Percentiles rank a stretch among this genome's conserved stretches.
phyloP scores from a whole-genome alignment of 1,284 basidiomycete species.

The Chalciporus sp. region DNA sequence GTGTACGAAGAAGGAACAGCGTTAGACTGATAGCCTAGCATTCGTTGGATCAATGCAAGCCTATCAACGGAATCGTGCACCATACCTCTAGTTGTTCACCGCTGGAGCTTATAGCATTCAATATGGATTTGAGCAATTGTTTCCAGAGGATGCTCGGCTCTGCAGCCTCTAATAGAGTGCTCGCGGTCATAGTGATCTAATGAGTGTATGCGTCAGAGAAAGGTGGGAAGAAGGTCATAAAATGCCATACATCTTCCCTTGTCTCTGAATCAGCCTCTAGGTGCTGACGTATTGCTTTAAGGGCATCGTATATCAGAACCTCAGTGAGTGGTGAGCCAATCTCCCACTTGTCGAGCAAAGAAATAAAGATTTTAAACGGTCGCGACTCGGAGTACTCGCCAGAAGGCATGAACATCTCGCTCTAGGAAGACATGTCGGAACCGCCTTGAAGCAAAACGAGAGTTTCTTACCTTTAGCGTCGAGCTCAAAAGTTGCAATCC shows the following conservation, averaged over 20 bases:
- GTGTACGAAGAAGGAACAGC: constrained; percentile 70
- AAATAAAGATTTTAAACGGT: constrained; percentile 95
- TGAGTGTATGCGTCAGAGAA: constrained; percentile 13
- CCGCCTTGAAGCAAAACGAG: not conserved
- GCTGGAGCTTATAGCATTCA: constrained; percentile 52
- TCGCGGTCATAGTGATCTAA: constrained; percentile 82
- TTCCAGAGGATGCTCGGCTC: constrained; percentile 92
- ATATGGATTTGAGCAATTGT: constrained; percentile 61
- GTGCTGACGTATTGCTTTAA: constrained; percentile 69
- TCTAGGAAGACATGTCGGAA: constrained; percentile 38
- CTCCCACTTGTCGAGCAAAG: constrained; percentile 96
- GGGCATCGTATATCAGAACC: constrained; percentile 76
- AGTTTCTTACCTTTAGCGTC: constrained; percentile 61
- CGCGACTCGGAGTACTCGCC: constrained; percentile 75
- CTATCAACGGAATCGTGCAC: not conserved
- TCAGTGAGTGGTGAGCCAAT: constrained; percentile 85
- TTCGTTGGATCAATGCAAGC: constrained; percentile 3
- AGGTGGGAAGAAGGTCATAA: not conserved
- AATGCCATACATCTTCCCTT: constrained; percentile 61
- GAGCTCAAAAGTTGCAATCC: constrained; percentile 68
- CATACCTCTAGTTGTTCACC: constrained; percentile 50
- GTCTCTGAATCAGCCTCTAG: constrained; percentile 51
- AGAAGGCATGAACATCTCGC: constrained; percentile 74
- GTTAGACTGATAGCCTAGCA: constrained; percentile 62
- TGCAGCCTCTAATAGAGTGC: constrained; percentile 89